Percentiles rank a stretch among this genome's conserved stretches.
phyloP scores from a whole-genome alignment of 768 basidiomycete species.

The Mycena maculata region DNA sequence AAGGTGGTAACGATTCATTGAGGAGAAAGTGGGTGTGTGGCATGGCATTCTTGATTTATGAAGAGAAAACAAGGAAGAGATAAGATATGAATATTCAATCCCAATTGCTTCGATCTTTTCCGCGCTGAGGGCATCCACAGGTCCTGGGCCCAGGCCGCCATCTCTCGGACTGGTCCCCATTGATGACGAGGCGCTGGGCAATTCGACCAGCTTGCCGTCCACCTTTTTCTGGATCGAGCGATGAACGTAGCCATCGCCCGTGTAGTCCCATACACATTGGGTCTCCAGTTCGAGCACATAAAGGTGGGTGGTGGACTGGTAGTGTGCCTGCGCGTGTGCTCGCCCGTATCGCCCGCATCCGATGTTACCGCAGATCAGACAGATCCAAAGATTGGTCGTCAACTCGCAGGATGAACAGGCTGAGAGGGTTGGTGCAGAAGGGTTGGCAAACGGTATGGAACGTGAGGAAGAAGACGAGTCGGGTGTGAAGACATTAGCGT shows the following conservation, averaged over 20 bases:
- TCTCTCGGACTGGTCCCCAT: slow-evolving; percentile 61
- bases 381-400: slow-evolving; percentile 99
- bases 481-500: too few relatives aligned
- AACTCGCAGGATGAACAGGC: too few relatives aligned
- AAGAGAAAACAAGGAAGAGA: too few relatives aligned
- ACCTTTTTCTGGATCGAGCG: slow-evolving; percentile 95
- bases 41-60: too few relatives aligned
- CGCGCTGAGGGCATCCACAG: slow-evolving; percentile 88
- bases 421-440: too few relatives aligned
- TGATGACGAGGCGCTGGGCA: slow-evolving; percentile 87
- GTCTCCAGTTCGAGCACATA: slow-evolving; percentile 97
- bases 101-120: slow-evolving; percentile 98
- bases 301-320: slow-evolving; percentile 88
- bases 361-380: slow-evolving; percentile 95
- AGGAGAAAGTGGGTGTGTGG: too few relatives aligned
- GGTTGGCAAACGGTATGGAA: too few relatives aligned
- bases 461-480: too few relatives aligned
- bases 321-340: slow-evolving; percentile 95
- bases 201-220: slow-evolving; percentile 94
- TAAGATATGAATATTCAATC: slow-evolving; percentile 96
- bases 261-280: slow-evolving; percentile 98
- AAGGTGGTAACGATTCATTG: too few relatives aligned
- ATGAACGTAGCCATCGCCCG: slow-evolving; percentile 96
- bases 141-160: slow-evolving; percentile 79
- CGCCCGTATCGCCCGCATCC: slow-evolving; percentile 96